These are phyloP conservation scores for sunflower (Helianthus annuus) DNA, from an alignment of 129 eudicot genomes.

Conservation along the genomic window HanXRQr2.0-SUNRISE NC_035441.2:129189039-129189538, in stretches of 20 bases:
- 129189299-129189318: neutral
- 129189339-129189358: conserved; percentile 99
- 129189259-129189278: neutral
- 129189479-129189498: conserved; percentile 95
- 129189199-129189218: neutral
- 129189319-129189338: conserved; percentile 90
- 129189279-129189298: neutral
- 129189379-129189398: conserved; percentile 91
- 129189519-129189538: conserved; percentile 49
- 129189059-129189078: too few relatives aligned
- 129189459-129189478: conserved; percentile 89
- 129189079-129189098: too few relatives aligned
- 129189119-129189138: neutral
- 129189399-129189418: conserved; percentile 91
- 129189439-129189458: conserved; percentile 99
- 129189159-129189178: neutral
- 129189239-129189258: neutral
- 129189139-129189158: neutral
- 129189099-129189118: neutral
- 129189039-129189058: neutral
- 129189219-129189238: neutral
- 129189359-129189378: conserved; percentile 97
- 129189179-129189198: neutral
- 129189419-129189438: conserved; percentile 96
- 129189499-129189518: conserved; percentile 93